Evolutionary conservation across 495 filamentous ascomycete species (phyloP).

Genomic region (Hypoxylon trugodes): DNA sequence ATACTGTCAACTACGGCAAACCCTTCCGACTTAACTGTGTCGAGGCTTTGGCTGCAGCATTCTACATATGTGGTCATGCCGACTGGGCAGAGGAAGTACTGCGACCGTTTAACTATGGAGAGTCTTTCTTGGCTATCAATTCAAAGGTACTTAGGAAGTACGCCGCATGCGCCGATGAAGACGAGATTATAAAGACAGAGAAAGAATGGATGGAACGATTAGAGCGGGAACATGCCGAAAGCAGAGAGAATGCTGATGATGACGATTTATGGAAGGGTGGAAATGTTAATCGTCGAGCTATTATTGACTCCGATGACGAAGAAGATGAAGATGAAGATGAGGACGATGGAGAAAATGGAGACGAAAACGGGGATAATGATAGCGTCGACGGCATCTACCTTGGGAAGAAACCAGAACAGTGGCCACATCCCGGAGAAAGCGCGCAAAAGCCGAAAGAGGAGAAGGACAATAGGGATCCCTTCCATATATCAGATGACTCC

Average conservation of each 20-base stretch:
- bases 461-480: slow-evolving; percentile 68
- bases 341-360: slow-evolving; percentile 53
- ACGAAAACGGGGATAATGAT: slow-evolving; percentile 41
- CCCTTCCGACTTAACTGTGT: slow-evolving; percentile 95
- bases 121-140: slow-evolving; percentile 90
- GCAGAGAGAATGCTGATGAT: slow-evolving; percentile 68
- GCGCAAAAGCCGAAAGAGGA: slow-evolving; percentile 50
- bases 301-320: slow-evolving; percentile 64
- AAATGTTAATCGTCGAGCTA: slow-evolving; percentile 75
- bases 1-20: slow-evolving; percentile 95
- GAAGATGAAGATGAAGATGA: slow-evolving; percentile 63
- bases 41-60: slow-evolving; percentile 91
- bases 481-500: slow-evolving; percentile 77
- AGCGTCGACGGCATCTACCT: slow-evolving; percentile 64
- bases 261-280: slow-evolving; percentile 84
- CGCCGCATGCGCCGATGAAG: slow-evolving; percentile 81
- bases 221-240: slow-evolving; percentile 87
- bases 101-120: slow-evolving; percentile 85
- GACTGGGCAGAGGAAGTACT: slow-evolving; percentile 90
- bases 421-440: slow-evolving; percentile 43
- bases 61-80: slow-evolving; percentile 86
- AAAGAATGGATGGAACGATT: slow-evolving; percentile 87
- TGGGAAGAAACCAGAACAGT: slow-evolving; percentile 58
- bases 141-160: slow-evolving; percentile 82
- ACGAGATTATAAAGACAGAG: slow-evolving; percentile 86